Evolutionary conservation across 257 asterid genomes (phyloP).

Genomic region (Agastache rugosa): DNA sequence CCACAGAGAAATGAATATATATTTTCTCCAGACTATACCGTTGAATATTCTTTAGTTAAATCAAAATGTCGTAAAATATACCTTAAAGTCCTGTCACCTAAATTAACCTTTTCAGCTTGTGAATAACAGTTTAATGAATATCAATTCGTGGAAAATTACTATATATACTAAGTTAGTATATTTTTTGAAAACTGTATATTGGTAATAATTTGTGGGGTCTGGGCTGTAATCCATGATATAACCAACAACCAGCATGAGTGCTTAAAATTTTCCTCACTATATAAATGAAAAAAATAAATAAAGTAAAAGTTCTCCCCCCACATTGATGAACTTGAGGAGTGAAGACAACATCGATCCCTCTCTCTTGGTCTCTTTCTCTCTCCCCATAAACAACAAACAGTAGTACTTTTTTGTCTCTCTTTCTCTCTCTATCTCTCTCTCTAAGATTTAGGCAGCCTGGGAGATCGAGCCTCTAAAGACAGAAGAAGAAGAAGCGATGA

Average conservation of each 20-base stretch:
- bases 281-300: not conserved
- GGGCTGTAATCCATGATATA: slow-evolving; percentile 17
- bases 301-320: not conserved
- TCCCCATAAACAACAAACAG: not conserved
- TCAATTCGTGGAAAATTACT: not conserved
- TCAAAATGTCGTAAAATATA: too few species aligned
- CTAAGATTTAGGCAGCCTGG: slow-evolving; percentile 37
- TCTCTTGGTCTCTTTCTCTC: not conserved
- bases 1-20: not conserved
- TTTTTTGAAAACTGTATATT: not conserved
- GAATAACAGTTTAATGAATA: not conserved
- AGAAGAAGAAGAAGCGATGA: slow-evolving; percentile 1
- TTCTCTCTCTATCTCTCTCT: slow-evolving; percentile 8
- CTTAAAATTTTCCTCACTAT: not conserved
- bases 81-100: not conserved
- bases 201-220: not conserved
- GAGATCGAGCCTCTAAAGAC: slow-evolving; percentile 52
- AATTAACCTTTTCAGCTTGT: not conserved
- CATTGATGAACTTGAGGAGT: slow-evolving; percentile 25
- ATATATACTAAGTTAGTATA: not conserved
- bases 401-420: slow-evolving; percentile 19
- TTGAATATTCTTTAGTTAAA: too few species aligned
- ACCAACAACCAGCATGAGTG: not conserved
- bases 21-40: not conserved
- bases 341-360: not conserved